Conservation (phyloP, 805 yeast genomes). For the Vanderwaltozyma polyspora region DNA sequence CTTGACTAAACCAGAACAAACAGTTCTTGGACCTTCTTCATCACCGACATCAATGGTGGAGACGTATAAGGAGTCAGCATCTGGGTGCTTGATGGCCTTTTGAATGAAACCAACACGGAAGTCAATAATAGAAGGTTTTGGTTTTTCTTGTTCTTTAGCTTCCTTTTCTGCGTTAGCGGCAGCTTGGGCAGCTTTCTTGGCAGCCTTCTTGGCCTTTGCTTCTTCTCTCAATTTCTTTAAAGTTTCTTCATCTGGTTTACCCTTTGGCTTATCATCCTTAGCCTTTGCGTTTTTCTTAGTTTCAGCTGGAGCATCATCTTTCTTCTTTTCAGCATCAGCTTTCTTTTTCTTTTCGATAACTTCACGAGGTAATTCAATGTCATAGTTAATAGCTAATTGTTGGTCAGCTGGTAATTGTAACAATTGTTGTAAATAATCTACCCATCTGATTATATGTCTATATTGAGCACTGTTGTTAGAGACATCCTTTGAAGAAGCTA, state of each 20-base stretch:
- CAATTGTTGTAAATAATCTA: conserved; percentile 70
- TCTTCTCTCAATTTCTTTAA: conserved; percentile 37
- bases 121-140: conserved; percentile 78
- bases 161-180: conserved; percentile 38
- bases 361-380: conserved; percentile 64
- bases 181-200: conserved; percentile 46
- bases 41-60: conserved; percentile 97
- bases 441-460: conserved; percentile 91
- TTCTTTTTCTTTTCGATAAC: conserved; percentile 47
- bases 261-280: conserved; percentile 24
- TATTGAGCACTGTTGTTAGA: conserved; percentile 43
- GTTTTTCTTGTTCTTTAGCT: conserved; percentile 39
- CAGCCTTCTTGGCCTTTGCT: conserved; percentile 50
- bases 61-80: conserved; percentile 92
- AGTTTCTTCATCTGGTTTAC: conserved; percentile 40
- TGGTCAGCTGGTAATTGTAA: conserved; percentile 42
- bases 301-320: conserved; percentile 14
- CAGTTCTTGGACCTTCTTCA: conserved; percentile 93
- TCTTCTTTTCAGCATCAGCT: conserved; percentile 16
- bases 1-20: conserved; percentile 92
- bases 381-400: conserved; percentile 50
- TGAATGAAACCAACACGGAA: conserved; percentile 93
- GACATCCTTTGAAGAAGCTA: conserved; percentile 32
- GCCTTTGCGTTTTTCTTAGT: conserved; percentile 11
- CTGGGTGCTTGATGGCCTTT: conserved; percentile 94